Evolutionary conservation across 345 rosid genomes (phyloP).

Genomic region (Noccaea bulbosa): DNA sequence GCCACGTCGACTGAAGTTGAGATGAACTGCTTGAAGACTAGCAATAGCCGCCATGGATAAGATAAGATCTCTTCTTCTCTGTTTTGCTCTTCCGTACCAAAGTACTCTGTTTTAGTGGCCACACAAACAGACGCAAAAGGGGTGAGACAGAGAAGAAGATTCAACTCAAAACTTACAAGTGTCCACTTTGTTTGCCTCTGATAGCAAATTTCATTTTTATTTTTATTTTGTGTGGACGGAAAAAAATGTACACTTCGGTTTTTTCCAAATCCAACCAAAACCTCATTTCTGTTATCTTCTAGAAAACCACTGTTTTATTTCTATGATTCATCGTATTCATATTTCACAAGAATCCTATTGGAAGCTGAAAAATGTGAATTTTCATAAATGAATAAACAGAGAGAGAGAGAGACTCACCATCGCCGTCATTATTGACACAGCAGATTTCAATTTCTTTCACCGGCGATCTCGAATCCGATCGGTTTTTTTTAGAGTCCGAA

Average conservation of each 20-base stretch:
- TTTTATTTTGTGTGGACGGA: background rate
- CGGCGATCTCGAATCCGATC: too few relatives aligned
- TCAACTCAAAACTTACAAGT: constrained; percentile 23
- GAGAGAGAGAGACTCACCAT: background rate
- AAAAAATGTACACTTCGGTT: background rate
- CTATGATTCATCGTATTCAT: too few relatives aligned
- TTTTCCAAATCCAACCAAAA: background rate
- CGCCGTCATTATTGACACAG: too few relatives aligned
- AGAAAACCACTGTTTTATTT: too few relatives aligned
- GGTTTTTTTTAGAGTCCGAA: too few relatives aligned
- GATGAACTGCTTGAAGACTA: constrained; percentile 54
- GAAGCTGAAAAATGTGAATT: background rate
- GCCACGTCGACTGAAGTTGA: constrained; percentile 29
- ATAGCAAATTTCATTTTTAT: background rate
- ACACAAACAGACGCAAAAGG: constrained; percentile 30
- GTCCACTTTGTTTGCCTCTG: constrained; percentile 43
- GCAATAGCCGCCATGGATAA: constrained; percentile 61
- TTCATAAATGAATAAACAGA: background rate
- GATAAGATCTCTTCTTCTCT: background rate
- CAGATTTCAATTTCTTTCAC: too few relatives aligned
- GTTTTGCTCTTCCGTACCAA: constrained; percentile 12
- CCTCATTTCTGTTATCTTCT: background rate
- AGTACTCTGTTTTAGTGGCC: constrained; percentile 32
- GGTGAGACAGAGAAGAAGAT: background rate
- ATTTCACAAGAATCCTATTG: background rate